phyloP scores from a whole-genome alignment of 192 early-diverging fungal species.

The Chytriomyces sp. region DNA sequence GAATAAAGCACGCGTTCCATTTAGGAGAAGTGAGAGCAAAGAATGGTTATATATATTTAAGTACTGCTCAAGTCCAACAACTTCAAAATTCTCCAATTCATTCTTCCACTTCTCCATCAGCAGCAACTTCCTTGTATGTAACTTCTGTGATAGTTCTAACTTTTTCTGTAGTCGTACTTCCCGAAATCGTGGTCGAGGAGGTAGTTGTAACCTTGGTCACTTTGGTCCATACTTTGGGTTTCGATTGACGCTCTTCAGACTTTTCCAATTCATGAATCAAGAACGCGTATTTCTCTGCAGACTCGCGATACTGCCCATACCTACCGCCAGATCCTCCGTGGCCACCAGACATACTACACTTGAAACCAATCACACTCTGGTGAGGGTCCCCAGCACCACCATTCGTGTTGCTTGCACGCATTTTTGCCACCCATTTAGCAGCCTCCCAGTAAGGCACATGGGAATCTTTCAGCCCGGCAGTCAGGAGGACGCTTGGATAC shows the following conservation, averaged over 20 bases:
- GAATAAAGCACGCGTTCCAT: too few relatives aligned
- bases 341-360: slow-evolving; percentile 33
- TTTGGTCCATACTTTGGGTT: too few relatives aligned
- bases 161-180: too few relatives aligned
- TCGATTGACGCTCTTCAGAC: background rate
- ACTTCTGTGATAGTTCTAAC: too few relatives aligned
- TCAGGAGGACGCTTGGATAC: slow-evolving; percentile 46
- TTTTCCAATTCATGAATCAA: slow-evolving; percentile 29
- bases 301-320: slow-evolving; percentile 45
- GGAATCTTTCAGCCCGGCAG: slow-evolving; percentile 81
- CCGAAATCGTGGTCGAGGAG: too few relatives aligned
- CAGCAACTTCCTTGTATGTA: too few relatives aligned
- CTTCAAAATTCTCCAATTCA: too few relatives aligned
- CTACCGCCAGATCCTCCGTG: slow-evolving; percentile 49
- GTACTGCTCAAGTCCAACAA: too few relatives aligned
- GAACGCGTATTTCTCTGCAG: slow-evolving; percentile 49
- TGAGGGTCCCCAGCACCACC: background rate
- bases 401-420: slow-evolving; percentile 48
- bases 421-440: slow-evolving; percentile 82
- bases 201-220: too few relatives aligned
- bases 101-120: too few relatives aligned
- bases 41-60: too few relatives aligned
- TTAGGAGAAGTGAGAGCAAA: too few relatives aligned
- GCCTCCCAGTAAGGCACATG: slow-evolving; percentile 85
- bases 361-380: slow-evolving; percentile 11